These are phyloP conservation scores for Auxenochlorella protothecoides DNA, from an alignment of 139 green algal genomes.

Conservation along the genomic window DNA sequence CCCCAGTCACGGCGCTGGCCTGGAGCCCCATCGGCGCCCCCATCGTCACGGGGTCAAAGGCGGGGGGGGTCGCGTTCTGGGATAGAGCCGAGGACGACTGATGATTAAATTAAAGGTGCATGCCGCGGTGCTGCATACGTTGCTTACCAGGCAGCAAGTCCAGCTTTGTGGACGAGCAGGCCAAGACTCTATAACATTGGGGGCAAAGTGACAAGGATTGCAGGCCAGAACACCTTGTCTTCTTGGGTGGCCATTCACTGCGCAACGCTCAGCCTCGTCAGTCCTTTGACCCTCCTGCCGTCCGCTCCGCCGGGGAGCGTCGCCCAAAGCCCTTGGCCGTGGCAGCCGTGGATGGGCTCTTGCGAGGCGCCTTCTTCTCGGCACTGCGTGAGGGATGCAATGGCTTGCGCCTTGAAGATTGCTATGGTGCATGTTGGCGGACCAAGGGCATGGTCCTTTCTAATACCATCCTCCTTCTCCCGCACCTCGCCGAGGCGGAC, in stretches of 20 bases:
- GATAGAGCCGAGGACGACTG: neutral
- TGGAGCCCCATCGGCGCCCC: conserved; percentile 27
- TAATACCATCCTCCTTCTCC: no score
- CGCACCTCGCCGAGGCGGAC: neutral
- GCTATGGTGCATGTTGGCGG: neutral
- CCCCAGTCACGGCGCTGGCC: conserved; percentile 7
- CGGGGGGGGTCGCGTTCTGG: conserved; percentile 25
- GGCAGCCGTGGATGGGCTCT: neutral
- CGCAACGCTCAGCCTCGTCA: no score
- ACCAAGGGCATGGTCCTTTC: neutral
- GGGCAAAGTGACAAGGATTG: neutral
- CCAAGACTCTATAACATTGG: neutral
- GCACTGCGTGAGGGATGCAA: no score
- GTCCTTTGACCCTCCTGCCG: no score
- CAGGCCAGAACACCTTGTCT: neutral
- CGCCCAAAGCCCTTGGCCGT: neutral
- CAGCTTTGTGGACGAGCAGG: neutral
- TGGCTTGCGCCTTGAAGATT: no score
- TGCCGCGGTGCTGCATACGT: neutral
- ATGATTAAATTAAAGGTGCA: conserved; percentile 7
- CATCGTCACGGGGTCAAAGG: conserved; percentile 23
- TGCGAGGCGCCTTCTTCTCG: neutral
- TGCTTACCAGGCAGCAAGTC: neutral
- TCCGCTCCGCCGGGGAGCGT: no score
- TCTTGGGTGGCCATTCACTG: neutral